phyloP scores from a whole-genome alignment of 1,284 basidiomycete species.

The Ceratobasidium sp. region DNA sequence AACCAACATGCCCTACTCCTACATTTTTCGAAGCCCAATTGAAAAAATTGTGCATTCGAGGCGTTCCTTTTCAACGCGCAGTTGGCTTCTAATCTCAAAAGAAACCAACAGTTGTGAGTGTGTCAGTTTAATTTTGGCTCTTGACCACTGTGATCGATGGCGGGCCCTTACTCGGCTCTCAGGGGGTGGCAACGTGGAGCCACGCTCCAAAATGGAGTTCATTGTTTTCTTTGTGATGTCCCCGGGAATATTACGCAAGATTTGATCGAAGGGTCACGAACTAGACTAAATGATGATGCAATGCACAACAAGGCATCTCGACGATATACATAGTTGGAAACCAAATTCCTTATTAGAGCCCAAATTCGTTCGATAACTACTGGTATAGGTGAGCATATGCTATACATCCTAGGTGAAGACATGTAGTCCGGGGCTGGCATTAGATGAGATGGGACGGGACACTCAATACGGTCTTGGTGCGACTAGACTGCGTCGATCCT shows the following conservation, averaged over 20 bases:
- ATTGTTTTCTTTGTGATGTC: conserved; percentile 42
- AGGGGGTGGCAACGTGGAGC: conserved; percentile 56
- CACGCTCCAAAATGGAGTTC: conserved; percentile 54
- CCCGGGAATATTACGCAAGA: conserved; percentile 56
- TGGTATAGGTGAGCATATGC: conserved; percentile 60
- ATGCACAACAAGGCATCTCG: conserved; percentile 20
- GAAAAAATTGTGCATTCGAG: conserved; percentile 61
- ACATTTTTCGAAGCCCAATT: conserved; percentile 52
- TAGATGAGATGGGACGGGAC: conserved; percentile 62
- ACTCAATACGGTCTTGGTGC: conserved; percentile 66
- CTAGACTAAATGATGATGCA: conserved; percentile 37
- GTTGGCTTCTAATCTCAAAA: conserved; percentile 50
- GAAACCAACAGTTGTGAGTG: neutral
- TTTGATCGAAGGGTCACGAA: conserved; percentile 52
- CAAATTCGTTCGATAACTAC: conserved; percentile 71
- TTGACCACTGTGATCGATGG: conserved; percentile 59
- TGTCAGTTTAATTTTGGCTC: conserved; percentile 55
- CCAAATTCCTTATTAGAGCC: conserved; percentile 59
- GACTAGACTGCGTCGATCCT: conserved; percentile 68
- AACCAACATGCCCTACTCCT: conserved; percentile 42
- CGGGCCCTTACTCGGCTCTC: conserved; percentile 53
- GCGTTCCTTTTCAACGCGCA: conserved; percentile 68
- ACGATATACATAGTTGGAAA: conserved; percentile 16
- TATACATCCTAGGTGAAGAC: conserved; percentile 21
- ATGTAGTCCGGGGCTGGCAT: conserved; percentile 49